Evolutionary conservation across 306 rosid species (phyloP).

Genomic region (Citrullus amarus): DNA sequence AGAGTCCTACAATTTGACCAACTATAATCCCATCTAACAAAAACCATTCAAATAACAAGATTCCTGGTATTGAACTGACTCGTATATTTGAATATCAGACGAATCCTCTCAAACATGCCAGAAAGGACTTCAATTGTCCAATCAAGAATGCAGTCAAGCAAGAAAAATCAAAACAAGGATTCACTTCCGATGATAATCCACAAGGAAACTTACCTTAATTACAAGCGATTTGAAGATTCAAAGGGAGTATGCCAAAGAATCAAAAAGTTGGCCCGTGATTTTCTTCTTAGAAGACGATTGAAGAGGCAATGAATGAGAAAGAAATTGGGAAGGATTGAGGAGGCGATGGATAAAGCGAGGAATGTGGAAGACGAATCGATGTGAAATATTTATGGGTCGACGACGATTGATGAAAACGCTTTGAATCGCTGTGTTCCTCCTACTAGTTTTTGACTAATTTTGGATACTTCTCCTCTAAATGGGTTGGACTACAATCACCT

Average conservation of each 20-base stretch:
- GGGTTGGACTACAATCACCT: not conserved
- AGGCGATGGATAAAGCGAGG: not conserved
- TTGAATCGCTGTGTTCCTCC: not conserved
- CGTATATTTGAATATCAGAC: not conserved
- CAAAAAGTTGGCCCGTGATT: not conserved
- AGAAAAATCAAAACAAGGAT: not conserved
- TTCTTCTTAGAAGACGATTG: not conserved
- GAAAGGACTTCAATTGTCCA: not conserved
- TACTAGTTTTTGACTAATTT: not conserved
- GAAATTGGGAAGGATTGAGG: not conserved
- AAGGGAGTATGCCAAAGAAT: not conserved
- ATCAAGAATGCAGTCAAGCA: not conserved
- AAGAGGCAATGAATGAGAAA: not conserved
- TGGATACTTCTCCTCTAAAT: not conserved
- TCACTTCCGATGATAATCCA: not conserved
- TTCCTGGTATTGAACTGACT: not conserved
- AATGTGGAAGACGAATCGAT: not conserved
- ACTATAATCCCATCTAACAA: not conserved
- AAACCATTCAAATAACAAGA: not conserved
- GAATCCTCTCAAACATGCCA: not conserved
- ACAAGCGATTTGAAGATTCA: not conserved
- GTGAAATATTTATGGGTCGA: slow-evolving; percentile 4
- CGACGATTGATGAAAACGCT: not conserved
- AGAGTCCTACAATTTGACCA: not conserved
- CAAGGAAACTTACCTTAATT: not conserved